Base-by-base conservation (phyloP, 2,329 filamentous ascomycete genomes). In the Cercospora beticola region DNA sequence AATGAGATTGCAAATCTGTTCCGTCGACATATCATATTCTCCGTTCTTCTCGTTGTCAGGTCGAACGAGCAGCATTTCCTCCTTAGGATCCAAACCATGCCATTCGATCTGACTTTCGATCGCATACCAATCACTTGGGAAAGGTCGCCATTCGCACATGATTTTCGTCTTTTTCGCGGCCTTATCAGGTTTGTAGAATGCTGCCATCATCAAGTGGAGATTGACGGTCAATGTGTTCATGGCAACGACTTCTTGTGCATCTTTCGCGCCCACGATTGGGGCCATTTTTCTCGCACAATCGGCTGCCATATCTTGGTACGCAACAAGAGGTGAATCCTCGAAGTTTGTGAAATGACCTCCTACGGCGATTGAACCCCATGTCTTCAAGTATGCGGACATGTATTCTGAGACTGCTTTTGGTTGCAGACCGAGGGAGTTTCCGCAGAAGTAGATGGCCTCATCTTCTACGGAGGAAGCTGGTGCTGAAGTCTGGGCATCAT, bases 191-290 rank as follows among this genome's bases (percentile, higher is more conserved):
- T 83, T 84, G 81, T 95, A 96, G 81, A 96, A 96, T 78, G 90
- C 91, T 3, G 91, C 89, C 89, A 96, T 89, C 76, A 95, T 83
- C n/a, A 95, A 79, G 78, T 96, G 92, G 67, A 96, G 78, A 78
- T 96, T 96, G 33, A 86, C 88, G 0, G 92, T 96, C 74, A 97
- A 80, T 0, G 91, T 93, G 78, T 93, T 92, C 93, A 97, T 97
- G 61, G 93, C 87, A 62, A 92, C 92, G 23, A 97, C 89, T 80
- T 97, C 93, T 65, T 85, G 84, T 0, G 89, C 82, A 1, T 85
- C 30, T 82, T 33, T 36, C 0, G 92, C 91, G 23, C 93, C 93
- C 9, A 97, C 89, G 16, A 97, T 83, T 33, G 87, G 88, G 1
- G 90, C 87, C 74, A 89, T 90, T 74, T 89, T 85, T 65, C 84